phyloP scores from a whole-genome alignment of 73 alveolate species.

The Effrenium voratum region DNA sequence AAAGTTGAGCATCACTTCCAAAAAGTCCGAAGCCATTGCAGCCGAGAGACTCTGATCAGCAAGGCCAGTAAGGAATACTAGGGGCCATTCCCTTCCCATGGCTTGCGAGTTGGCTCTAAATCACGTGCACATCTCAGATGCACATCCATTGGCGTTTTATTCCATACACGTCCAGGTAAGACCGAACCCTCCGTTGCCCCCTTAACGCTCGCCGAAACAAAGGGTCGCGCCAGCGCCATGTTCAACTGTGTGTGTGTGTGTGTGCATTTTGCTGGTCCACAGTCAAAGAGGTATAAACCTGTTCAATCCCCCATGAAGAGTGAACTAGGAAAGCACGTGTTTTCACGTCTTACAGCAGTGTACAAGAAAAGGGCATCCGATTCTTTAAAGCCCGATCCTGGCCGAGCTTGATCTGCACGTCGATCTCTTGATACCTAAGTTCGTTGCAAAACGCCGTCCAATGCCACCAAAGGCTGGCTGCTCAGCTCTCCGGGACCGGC shows the following conservation, averaged over 20 bases:
- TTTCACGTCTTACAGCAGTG: not conserved
- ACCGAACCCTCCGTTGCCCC: not conserved
- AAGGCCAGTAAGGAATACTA: no score
- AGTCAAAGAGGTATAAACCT: no score
- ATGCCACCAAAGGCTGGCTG: no score
- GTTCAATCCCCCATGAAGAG: no score
- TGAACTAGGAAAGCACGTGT: not conserved
- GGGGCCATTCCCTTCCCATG: no score
- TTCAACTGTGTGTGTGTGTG: not conserved
- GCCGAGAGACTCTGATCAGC: no score
- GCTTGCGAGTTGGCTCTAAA: no score
- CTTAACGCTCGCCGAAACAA: not conserved
- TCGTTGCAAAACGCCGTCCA: not conserved
- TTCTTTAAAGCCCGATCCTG: not conserved
- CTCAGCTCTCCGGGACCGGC: not conserved
- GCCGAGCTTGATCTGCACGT: constrained; percentile 51
- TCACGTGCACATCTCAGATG: no score
- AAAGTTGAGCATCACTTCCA: no score
- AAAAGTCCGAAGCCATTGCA: no score
- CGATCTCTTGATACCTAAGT: constrained; percentile 44
- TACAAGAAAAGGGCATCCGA: not conserved
- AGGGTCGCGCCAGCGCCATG: not conserved
- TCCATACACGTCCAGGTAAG: no score
- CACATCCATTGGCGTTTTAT: no score
- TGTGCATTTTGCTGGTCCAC: not conserved